A percentile compares a stretch with the other conserved stretches of the same genome.
phyloP scores from a whole-genome alignment of 2,329 filamentous ascomycete genomes.

The Botrytis byssoidea region DNA sequence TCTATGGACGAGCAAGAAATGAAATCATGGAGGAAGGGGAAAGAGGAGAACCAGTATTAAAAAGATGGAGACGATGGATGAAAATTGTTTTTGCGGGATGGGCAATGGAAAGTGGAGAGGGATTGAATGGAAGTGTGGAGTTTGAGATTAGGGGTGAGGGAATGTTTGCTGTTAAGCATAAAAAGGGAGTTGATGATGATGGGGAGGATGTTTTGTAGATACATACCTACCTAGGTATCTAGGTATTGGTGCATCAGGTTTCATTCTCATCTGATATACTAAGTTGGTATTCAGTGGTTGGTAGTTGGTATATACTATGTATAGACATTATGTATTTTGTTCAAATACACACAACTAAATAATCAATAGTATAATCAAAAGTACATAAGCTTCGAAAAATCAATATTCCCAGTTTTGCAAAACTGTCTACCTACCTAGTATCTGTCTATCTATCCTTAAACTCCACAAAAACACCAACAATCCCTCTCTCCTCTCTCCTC shows the following conservation, averaged over 20 bases:
- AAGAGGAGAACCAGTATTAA: slow-evolving; percentile 49
- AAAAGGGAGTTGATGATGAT: slow-evolving; percentile 21
- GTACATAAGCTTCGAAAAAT: not conserved
- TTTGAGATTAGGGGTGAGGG: slow-evolving; percentile 76
- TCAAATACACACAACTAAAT: not conserved
- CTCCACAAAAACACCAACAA: too few species aligned
- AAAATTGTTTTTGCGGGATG: slow-evolving; percentile 90
- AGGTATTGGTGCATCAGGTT: too few species aligned
- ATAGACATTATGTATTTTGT: not conserved
- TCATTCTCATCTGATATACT: not conserved
- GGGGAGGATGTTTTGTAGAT: not conserved
- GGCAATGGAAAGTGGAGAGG: slow-evolving; percentile 53
- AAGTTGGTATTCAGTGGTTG: not conserved
- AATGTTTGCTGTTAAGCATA: slow-evolving; percentile 41
- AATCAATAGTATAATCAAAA: not conserved
- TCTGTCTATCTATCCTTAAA: too few species aligned
- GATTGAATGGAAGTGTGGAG: slow-evolving; percentile 55
- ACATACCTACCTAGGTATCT: not conserved
- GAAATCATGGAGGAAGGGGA: slow-evolving; percentile 41
- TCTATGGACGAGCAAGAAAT: slow-evolving; percentile 44
- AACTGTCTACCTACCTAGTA: too few species aligned
- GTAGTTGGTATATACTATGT: not conserved
- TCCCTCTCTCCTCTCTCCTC: too few species aligned
- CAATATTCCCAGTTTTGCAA: not conserved
- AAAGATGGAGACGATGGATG: slow-evolving; percentile 71